A percentile compares a stretch with the other conserved stretches of the same genome.
These are phyloP conservation scores for Bipolaris sorokiniana DNA, from an alignment of 2,329 filamentous ascomycete genomes.

Conservation along the genomic window DNA sequence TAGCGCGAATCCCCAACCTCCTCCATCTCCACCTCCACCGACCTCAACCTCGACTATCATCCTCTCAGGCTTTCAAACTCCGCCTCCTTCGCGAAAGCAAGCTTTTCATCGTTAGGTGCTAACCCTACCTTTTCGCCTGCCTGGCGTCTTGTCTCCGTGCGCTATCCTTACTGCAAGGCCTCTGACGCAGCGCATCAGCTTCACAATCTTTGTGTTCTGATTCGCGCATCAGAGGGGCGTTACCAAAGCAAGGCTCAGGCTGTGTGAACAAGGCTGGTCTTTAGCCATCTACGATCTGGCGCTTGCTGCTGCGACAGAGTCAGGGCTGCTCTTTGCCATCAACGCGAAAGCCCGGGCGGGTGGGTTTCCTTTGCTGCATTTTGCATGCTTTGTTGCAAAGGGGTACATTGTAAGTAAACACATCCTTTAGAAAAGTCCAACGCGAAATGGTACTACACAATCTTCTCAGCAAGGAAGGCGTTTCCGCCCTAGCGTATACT, in stretches of 20 bases:
- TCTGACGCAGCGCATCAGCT: neutral
- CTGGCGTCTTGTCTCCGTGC: slow-evolving; percentile 6
- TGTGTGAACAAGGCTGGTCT: slow-evolving; percentile 2
- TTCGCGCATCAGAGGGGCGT: slow-evolving; percentile 3
- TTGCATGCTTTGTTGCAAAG: slow-evolving; percentile 1
- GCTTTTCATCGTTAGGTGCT: neutral
- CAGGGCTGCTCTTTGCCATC: slow-evolving; percentile 11
- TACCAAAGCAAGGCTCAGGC: slow-evolving; percentile 3
- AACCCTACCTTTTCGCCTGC: slow-evolving; percentile 1
- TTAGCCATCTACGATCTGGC: slow-evolving; percentile 1
- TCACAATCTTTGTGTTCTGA: neutral
- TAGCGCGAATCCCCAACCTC: too few species aligned
- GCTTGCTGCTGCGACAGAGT: slow-evolving; percentile 5
- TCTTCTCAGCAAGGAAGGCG: slow-evolving; percentile 2
- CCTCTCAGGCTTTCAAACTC: neutral
- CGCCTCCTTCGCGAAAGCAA: neutral
- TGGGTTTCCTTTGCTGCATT: slow-evolving; percentile 8
- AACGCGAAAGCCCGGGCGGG: slow-evolving; percentile 12
- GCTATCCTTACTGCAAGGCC: slow-evolving; percentile 5
- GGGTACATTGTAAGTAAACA: neutral
- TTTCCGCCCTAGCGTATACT: slow-evolving; percentile 2
- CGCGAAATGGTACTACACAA: neutral
- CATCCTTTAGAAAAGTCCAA: neutral
- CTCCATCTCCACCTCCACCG: too few species aligned
- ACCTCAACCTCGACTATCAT: too few species aligned